These are phyloP conservation scores for Azolla pinnata DNA, from an alignment of 75 land plant genomes.

Conservation along the genomic window DNA sequence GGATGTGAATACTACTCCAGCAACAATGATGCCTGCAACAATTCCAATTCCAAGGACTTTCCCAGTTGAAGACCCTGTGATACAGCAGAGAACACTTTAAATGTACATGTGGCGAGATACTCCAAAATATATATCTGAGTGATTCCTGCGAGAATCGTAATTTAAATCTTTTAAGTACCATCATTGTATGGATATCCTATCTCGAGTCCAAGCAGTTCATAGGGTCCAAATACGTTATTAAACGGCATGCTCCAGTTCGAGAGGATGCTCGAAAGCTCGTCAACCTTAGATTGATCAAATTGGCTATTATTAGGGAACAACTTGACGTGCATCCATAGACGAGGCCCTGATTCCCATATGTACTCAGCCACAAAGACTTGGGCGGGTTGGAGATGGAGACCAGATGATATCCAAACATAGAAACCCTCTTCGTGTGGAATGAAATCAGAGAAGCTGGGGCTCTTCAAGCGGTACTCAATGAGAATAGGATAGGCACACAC, in stretches of 20 bases:
- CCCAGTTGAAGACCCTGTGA: not conserved
- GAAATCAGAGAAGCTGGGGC: constrained; percentile 67
- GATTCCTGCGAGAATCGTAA: not conserved
- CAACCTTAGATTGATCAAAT: constrained; percentile 53
- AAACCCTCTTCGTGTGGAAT: constrained; percentile 36
- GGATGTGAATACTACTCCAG: not conserved
- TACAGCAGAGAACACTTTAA: not conserved
- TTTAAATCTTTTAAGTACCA: not conserved
- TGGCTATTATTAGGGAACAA: constrained; percentile 35
- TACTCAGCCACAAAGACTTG: constrained; percentile 46
- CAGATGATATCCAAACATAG: constrained; percentile 24
- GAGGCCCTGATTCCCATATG: constrained; percentile 70
- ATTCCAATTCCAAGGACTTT: not conserved
- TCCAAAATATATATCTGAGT: not conserved
- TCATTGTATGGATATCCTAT: constrained; percentile 16
- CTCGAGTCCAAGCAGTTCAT: constrained; percentile 67
- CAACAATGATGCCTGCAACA: not conserved
- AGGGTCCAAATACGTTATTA: constrained; percentile 63
- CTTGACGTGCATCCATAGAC: constrained; percentile 58
- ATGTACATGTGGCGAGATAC: not conserved
- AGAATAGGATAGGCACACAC: constrained; percentile 56
- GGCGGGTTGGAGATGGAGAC: constrained; percentile 25
- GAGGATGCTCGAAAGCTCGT: constrained; percentile 32
- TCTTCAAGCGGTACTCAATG: constrained; percentile 61
- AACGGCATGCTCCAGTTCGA: constrained; percentile 47